Base-by-base conservation (phyloP, 1,284 basidiomycete genomes). In the Sporisorium sorghi region DNA sequence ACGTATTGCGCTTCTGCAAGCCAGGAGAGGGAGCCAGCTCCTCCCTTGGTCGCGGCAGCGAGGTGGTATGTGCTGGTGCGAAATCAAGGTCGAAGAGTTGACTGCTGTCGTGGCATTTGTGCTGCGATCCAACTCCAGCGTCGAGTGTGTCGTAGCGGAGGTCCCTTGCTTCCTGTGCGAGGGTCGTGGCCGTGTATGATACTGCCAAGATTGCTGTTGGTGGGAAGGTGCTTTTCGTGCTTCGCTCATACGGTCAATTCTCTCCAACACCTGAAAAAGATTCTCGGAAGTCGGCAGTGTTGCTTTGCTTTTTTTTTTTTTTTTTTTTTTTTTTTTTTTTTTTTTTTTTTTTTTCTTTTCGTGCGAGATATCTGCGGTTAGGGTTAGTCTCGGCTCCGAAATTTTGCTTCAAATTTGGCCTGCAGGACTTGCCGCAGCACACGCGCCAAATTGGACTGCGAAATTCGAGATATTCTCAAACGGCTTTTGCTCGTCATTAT, bases 371-470 rank as follows among this genome's bases (percentile, higher is more conserved):
- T n/a, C 10, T n/a, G 3, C 14, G 11, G 1, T 15, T 37, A n/a
- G 6, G 30, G 30, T 32, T 14, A 35, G 33, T 6, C 12, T 43
- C 67, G 67, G 67, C 32, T 63, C 67, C 67, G 67, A 70, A 35
- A 17, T 19, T n/a, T 7, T 0, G 1, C n/a, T 14, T 3, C 1
- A 9, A n/a, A 26, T 40, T 39, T 32, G 26, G 54, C 57, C 26
- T 57, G 2, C 28, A 33, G 68, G 46, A 64, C 58, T 70, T 70
- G 58, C 68, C 68, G 68, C 68, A 70, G 68, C 68, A 70, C 0
- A n/a, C n/a, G 24, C 37, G 30, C n/a, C 23, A 37, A n/a, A 21
- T 43, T 14, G 19, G 10, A 17, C 3, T n/a, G 23, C 46, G 32
- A 55, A 39, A 23, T 48, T 47, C 43, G 53, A 47, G 53, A 44